Evolutionary conservation across 1,284 basidiomycete genomes (phyloP), one percentile per base, ranked within the genome.

Genomic region (Inonotus hispidus): DNA sequence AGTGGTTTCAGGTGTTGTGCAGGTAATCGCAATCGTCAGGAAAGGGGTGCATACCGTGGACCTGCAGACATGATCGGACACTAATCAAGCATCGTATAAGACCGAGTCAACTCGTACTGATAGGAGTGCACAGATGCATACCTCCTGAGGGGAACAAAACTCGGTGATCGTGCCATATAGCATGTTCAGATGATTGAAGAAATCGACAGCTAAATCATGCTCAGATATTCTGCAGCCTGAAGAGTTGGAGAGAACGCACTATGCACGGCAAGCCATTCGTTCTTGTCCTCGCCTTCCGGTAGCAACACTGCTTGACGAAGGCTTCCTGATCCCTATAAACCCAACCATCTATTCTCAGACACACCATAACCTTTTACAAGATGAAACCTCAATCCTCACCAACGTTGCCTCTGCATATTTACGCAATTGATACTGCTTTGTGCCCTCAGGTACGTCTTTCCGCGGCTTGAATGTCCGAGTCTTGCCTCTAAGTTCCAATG

Each of bases 1-100:
- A 52, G 29, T n/a, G 8, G 13, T 49, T 10, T 23, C 19, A 27
- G 29, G 11, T 27, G 29, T 11, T 49, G 25, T 49, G 13, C 47
- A 32, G 8, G 8, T 8, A 32, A 32, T 32, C 32, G 8, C 32
- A 4, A 32, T 32, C 4, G 32, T 8, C 32, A 8, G 32, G 8
- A 8, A 32, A 32, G 8, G 8, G 8, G 19, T 14, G 75, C 83
- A 67, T 68, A 95, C 89, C 96, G 85, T 66, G 95, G 93, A 10
- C 97, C 97, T 6, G 97, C 96, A 70, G 95, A 97, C 97, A 99
- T 99, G 67, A 98, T 90, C 5, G 95, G 94, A 72, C 97, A 99
- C 90, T 96, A 50, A 19, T 19, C 52, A 58, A 25, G 25, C 52
- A 64, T 35, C 11, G 10, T 25, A 58, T 56, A 49, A 38, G 46